phyloP scores from a whole-genome alignment of 2,329 filamentous ascomycete species.

The Hymenoscyphus occultus region DNA sequence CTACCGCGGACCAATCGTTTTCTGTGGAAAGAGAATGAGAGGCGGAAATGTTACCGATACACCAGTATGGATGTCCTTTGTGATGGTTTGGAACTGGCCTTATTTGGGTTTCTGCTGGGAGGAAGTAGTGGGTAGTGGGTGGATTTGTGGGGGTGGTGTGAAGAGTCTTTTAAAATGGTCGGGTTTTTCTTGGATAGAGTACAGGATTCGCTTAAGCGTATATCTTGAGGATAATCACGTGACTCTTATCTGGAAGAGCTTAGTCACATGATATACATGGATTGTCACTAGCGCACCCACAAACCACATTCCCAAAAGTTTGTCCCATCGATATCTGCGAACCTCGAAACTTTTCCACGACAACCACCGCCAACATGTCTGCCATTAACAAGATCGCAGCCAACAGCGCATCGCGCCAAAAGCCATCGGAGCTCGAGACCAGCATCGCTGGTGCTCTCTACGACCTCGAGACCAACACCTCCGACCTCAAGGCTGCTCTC shows the following conservation, averaged over 20 bases:
- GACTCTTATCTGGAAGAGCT: too few relatives aligned
- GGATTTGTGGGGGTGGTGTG: too few relatives aligned
- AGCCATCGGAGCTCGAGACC: constrained; percentile 95
- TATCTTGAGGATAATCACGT: too few relatives aligned
- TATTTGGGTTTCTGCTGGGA: neutral
- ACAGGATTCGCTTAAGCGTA: too few relatives aligned
- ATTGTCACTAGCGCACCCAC: too few relatives aligned
- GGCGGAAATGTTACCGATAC: constrained; percentile 16
- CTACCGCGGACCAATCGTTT: constrained; percentile 2
- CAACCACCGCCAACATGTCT: constrained; percentile 53
- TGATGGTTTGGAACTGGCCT: neutral
- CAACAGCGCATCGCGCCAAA: constrained; percentile 94
- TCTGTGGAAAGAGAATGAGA: neutral
- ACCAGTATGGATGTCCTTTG: constrained; percentile 7
- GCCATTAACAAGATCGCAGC: constrained; percentile 96
- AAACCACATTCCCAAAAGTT: too few relatives aligned
- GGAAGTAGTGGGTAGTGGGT: too few relatives aligned
- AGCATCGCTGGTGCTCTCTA: constrained; percentile 95
- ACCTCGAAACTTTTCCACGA: constrained; percentile 9
- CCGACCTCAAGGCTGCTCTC: constrained; percentile 94
- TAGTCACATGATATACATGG: too few relatives aligned
- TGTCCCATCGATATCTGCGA: neutral
- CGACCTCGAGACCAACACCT: constrained; percentile 99
- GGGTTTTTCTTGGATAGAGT: too few relatives aligned
- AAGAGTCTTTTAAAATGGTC: too few relatives aligned